Percentiles rank a stretch among this genome's conserved stretches.
These are phyloP conservation scores for Flaveria brownii DNA, from an alignment of 129 eudicot species.

Conservation along the genomic window DNA sequence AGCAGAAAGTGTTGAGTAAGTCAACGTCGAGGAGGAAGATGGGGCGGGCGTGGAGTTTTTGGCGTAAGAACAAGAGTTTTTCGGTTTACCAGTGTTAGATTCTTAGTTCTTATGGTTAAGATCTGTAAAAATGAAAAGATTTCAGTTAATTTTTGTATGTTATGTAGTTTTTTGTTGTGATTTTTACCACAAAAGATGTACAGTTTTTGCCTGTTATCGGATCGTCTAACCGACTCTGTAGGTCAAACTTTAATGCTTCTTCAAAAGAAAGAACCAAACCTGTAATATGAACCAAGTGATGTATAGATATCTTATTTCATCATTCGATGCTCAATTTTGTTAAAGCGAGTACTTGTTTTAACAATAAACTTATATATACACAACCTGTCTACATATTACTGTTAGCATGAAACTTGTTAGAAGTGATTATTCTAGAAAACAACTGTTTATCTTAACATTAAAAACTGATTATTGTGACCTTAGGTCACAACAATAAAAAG, in stretches of 20 bases:
- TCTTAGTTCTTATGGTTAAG: conserved; percentile 12
- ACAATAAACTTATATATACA: neutral
- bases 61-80: conserved; percentile 82
- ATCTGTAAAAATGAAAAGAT: conserved; percentile 44
- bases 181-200: conserved; percentile 41
- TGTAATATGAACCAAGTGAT: neutral
- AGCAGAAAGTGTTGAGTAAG: conserved; percentile 53
- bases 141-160: conserved; percentile 2
- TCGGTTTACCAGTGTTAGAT: conserved; percentile 64
- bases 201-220: conserved; percentile 34
- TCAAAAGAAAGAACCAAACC: too few relatives aligned
- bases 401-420: neutral
- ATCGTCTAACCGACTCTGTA: too few relatives aligned
- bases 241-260: too few relatives aligned
- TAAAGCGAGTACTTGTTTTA: neutral
- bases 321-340: neutral
- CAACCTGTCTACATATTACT: conserved; percentile 3
- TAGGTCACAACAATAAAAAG: neutral
- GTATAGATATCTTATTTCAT: neutral
- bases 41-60: conserved; percentile 65
- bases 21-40: conserved; percentile 64
- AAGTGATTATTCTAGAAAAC: neutral
- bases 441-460: neutral
- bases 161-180: conserved; percentile 16
- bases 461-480: neutral